Evolutionary conservation across 2,329 filamentous ascomycete species (phyloP), one percentile per base, ranked within the genome.

Genomic region (Ceratocystis variospora): DNA sequence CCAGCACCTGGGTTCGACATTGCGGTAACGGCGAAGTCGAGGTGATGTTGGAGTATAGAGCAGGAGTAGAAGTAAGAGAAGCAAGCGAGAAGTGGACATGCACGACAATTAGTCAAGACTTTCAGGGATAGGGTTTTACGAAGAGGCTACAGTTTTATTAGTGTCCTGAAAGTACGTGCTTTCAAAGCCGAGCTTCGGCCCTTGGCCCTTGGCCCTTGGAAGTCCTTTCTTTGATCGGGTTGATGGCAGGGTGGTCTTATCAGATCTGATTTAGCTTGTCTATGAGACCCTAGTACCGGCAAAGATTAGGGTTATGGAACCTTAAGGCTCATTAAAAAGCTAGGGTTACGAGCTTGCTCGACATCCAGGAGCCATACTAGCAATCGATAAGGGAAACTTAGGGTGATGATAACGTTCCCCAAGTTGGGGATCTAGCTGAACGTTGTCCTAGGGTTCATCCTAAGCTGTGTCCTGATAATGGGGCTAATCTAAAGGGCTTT

Each of bases 1-100:
- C 90, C 90, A 73, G 79, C 83, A 70, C 84, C 83, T 67, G 81
- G 81, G 62, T 76, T 77, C 71, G 78, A 75, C 68, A 69, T 69
- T 64, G 63, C 68, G 41, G 8, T 44, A 22, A 17, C 31, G 45
- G 59, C 7, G 33, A 10, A 19, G 10, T 41, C 41, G 31, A 61
- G 37, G n/a, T 31, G 25, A 31, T n/a, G 1, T 33, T 31, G 33
- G 8, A 17, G 55, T 41, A 61, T 31, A 4, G 55, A n/a, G 25
- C 15, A n/a, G 37, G 5, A 19, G n/a, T 19, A 3, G n/a, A n/a
- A 7, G 8, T 5, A 12, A 19, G 41, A 22, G 25, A 12, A 44
- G 33, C 19, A 10, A 10, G 22, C 33, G 10, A 62, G 33, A 62
- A 45, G 8, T 33, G 37, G 37, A 12, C 12, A 12, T 41, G 37